Conservation (phyloP, 345 rosid species). For the Salix purpurea region DNA sequence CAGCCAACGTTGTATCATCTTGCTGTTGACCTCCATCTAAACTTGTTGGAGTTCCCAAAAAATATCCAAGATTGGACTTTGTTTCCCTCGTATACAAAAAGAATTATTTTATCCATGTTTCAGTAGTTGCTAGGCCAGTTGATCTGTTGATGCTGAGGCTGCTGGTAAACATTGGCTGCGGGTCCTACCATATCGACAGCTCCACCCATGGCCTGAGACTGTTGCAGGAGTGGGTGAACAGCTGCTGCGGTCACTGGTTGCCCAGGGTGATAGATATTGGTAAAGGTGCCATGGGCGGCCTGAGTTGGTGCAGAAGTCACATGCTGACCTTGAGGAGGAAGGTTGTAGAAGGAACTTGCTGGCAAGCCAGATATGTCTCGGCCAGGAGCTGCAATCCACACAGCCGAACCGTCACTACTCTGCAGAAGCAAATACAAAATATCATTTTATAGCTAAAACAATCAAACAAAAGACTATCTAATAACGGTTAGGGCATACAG, state of each 20-base stretch:
- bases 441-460: not conserved
- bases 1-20: constrained; percentile 30
- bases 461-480: not conserved
- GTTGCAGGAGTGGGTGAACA: constrained; percentile 72
- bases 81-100: constrained; percentile 32
- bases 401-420: constrained; percentile 78
- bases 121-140: constrained; percentile 89
- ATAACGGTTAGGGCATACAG: not conserved
- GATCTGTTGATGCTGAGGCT: constrained; percentile 83
- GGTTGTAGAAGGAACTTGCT: constrained; percentile 69
- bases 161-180: constrained; percentile 72
- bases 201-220: constrained; percentile 68
- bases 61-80: constrained; percentile 33
- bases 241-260: constrained; percentile 65
- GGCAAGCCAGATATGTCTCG: constrained; percentile 68
- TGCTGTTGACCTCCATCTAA: constrained; percentile 29
- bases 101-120: constrained; percentile 33
- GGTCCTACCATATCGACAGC: constrained; percentile 70
- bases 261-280: constrained; percentile 67
- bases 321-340: constrained; percentile 86
- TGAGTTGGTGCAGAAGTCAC: constrained; percentile 69
- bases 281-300: constrained; percentile 61
- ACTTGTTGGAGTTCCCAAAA: constrained; percentile 41
- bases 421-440: constrained; percentile 35
- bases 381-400: constrained; percentile 81